phyloP scores from a whole-genome alignment of 169 alveolate species.

The Eimeria tenella region DNA sequence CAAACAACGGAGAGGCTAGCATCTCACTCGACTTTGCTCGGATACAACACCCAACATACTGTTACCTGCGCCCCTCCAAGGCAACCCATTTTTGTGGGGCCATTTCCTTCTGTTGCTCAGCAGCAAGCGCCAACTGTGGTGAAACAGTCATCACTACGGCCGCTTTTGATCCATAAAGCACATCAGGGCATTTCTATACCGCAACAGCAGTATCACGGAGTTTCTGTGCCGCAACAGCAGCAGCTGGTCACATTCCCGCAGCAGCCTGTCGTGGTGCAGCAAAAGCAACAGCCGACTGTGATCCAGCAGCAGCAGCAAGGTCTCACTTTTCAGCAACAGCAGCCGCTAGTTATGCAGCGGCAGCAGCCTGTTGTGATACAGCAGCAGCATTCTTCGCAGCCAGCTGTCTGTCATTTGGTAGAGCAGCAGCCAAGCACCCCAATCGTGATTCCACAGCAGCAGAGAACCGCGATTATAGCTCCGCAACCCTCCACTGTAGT shows the following conservation, averaged over 20 bases:
- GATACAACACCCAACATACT: background rate
- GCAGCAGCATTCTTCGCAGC: conserved; percentile 13
- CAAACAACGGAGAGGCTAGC: background rate
- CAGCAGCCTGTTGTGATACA: background rate
- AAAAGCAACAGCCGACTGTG: conserved; percentile 7
- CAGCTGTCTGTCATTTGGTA: background rate
- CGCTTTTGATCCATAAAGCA: background rate
- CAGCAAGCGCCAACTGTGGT: conserved; percentile 28
- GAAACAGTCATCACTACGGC: background rate
- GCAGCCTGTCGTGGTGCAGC: conserved; percentile 24
- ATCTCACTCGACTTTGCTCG: too few relatives aligned
- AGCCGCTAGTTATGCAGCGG: background rate
- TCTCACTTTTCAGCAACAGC: background rate
- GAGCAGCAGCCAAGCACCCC: conserved; percentile 18
- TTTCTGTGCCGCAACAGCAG: conserved; percentile 2
- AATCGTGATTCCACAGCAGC: background rate
- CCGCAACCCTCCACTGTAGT: background rate
- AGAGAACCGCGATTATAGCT: background rate
- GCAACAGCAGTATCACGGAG: background rate
- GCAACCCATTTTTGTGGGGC: background rate
- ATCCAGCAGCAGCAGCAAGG: conserved; percentile 19
- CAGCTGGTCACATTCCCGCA: background rate
- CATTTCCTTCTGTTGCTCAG: background rate
- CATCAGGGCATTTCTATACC: background rate
- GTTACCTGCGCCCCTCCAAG: background rate